phyloP scores from a whole-genome alignment of 371 early-diverging fungal species.

The Coelomomyces lativittatus region DNA sequence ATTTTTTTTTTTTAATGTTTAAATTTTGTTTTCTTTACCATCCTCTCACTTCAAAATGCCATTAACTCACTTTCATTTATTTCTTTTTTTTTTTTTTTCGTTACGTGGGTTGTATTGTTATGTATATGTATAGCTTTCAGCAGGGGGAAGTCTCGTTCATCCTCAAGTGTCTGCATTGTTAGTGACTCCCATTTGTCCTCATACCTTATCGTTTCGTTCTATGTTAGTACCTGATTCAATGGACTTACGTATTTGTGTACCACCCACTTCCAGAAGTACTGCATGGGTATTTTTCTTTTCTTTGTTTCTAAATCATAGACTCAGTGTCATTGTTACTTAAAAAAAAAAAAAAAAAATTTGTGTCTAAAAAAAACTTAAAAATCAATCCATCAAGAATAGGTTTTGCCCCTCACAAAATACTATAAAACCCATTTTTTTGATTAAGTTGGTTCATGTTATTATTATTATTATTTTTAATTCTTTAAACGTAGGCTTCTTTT shows the following conservation, averaged over 20 bases:
- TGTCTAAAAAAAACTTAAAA: too few relatives aligned
- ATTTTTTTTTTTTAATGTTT: not conserved
- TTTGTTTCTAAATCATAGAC: not conserved
- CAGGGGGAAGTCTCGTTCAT: conserved; percentile 40
- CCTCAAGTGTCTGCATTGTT: conserved; percentile 22
- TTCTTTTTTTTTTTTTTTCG: too few relatives aligned
- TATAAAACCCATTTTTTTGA: too few relatives aligned
- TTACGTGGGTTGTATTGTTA: too few relatives aligned
- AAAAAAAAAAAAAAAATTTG: too few relatives aligned
- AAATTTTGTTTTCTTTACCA: not conserved
- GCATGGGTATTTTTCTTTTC: conserved; percentile 27
- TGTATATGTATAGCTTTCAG: conserved; percentile 11
- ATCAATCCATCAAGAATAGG: too few relatives aligned
- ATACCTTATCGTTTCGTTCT: conserved; percentile 37
- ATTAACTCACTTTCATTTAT: too few relatives aligned
- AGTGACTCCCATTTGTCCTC: conserved; percentile 38
- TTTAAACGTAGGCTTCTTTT: conserved; percentile 41
- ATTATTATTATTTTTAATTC: not conserved
- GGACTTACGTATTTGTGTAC: conserved; percentile 47
- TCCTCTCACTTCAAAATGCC: too few relatives aligned
- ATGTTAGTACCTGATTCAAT: conserved; percentile 25
- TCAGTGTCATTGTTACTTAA: too few relatives aligned
- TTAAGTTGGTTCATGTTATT: too few relatives aligned
- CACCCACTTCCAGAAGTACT: conserved; percentile 45
- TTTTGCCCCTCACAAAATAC: too few relatives aligned